Conservation (phyloP, 2,329 filamentous ascomycete genomes). For the Aspergillus sclerotialis region DNA sequence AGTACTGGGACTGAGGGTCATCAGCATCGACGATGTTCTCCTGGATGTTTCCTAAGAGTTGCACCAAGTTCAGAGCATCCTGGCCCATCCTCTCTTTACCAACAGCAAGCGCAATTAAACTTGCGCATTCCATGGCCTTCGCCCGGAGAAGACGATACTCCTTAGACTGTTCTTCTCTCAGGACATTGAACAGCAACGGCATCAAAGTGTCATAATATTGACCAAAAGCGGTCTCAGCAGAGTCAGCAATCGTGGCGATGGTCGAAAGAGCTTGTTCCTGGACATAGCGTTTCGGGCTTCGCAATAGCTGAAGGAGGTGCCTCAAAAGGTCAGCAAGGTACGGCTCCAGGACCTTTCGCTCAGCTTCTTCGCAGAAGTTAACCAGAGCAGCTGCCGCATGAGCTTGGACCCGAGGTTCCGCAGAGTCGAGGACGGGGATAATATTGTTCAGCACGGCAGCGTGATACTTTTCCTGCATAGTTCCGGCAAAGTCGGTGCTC, state of each 20-base stretch:
- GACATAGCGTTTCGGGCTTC: slow-evolving; percentile 89
- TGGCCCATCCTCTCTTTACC: slow-evolving; percentile 85
- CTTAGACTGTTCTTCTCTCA: slow-evolving; percentile 85
- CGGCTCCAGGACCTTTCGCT: slow-evolving; percentile 83
- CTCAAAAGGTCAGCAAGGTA: slow-evolving; percentile 84
- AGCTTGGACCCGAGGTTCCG: slow-evolving; percentile 89
- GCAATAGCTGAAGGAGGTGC: slow-evolving; percentile 78
- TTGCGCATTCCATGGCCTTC: slow-evolving; percentile 99
- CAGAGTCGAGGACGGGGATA: slow-evolving; percentile 81
- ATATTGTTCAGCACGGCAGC: slow-evolving; percentile 80
- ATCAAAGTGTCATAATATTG: slow-evolving; percentile 96
- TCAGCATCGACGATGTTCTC: slow-evolving; percentile 79
- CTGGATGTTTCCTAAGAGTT: slow-evolving; percentile 82
- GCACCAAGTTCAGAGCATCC: slow-evolving; percentile 80
- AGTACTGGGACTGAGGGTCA: slow-evolving; percentile 91
- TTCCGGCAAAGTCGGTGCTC: slow-evolving; percentile 97
- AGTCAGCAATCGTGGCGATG: slow-evolving; percentile 98
- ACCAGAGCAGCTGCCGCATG: slow-evolving; percentile 96
- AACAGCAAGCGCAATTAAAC: slow-evolving; percentile 85
- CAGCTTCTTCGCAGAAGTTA: slow-evolving; percentile 98
- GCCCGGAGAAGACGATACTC: slow-evolving; percentile 85
- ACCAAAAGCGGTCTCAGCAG: slow-evolving; percentile 86
- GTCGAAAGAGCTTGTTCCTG: slow-evolving; percentile 97
- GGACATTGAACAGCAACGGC: slow-evolving; percentile 84
- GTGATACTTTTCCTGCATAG: slow-evolving; percentile 96